Evolutionary conservation across 805 yeast species (phyloP).

Genomic region (Kodamaea hsintzibuensis): DNA sequence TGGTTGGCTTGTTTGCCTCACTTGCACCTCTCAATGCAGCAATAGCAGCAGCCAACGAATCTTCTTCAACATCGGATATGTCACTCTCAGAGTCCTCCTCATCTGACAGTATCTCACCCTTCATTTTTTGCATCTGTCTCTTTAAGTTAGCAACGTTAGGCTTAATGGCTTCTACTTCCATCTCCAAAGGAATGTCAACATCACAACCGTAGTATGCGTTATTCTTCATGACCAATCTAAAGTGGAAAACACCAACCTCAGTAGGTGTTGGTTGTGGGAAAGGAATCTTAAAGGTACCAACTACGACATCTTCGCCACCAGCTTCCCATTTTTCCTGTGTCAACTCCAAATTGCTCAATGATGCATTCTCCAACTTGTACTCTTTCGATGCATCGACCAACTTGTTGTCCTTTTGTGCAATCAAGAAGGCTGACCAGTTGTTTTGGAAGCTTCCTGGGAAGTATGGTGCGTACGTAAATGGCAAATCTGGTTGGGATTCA

Average conservation of each 20-base stretch:
- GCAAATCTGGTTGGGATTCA: slow-evolving; percentile 67
- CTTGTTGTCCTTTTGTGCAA: slow-evolving; percentile 76
- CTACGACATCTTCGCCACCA: slow-evolving; percentile 41
- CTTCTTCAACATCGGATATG: slow-evolving; percentile 74
- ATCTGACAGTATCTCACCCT: slow-evolving; percentile 25
- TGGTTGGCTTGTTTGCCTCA: slow-evolving; percentile 29
- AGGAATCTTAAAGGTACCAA: slow-evolving; percentile 78
- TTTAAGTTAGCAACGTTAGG: slow-evolving; percentile 16
- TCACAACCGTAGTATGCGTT: slow-evolving; percentile 83
- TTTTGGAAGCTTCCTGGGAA: slow-evolving; percentile 60
- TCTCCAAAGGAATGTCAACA: slow-evolving; percentile 63
- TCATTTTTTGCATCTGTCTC: slow-evolving; percentile 15
- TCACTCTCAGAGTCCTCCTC: slow-evolving; percentile 48
- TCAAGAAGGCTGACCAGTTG: slow-evolving; percentile 68
- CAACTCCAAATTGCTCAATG: slow-evolving; percentile 55
- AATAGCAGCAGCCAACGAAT: slow-evolving; percentile 72
- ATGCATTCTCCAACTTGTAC: slow-evolving; percentile 49
- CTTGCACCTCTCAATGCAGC: slow-evolving; percentile 66
- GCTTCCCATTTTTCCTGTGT: slow-evolving; percentile 52
- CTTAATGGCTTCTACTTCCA: slow-evolving; percentile 69
- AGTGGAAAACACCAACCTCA: slow-evolving; percentile 60
- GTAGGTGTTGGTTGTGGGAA: slow-evolving; percentile 78
- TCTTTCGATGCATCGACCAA: slow-evolving; percentile 65
- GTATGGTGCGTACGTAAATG: slow-evolving; percentile 68
- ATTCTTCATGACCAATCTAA: slow-evolving; percentile 69